Evolutionary conservation across 148 eudicot species (phyloP).

Genomic region (Amaranthus palmeri): DNA sequence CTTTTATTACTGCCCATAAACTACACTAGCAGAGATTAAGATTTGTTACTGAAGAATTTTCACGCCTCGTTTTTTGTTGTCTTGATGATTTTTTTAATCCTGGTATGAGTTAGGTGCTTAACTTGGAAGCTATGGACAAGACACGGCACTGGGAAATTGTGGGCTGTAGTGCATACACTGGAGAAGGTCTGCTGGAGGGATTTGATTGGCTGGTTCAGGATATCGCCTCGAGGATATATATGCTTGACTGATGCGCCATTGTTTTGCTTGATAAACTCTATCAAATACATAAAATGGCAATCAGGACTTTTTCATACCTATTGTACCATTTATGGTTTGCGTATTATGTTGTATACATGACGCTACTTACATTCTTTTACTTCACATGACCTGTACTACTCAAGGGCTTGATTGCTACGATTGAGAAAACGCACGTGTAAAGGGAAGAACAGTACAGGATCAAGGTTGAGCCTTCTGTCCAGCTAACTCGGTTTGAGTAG

Average conservation of each 20-base stretch:
- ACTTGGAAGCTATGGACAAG: slow-evolving; percentile 85
- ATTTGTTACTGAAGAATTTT: neutral
- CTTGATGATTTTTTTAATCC: neutral
- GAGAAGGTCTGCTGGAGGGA: slow-evolving; percentile 84
- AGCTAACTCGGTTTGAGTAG: no score
- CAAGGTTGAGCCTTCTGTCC: no score
- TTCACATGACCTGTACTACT: neutral
- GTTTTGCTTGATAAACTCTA: neutral
- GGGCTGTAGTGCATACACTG: slow-evolving; percentile 96
- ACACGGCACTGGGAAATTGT: slow-evolving; percentile 88
- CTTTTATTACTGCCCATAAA: neutral
- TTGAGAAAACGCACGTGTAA: neutral
- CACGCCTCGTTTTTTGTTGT: neutral
- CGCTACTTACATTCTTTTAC: no score
- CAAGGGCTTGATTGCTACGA: neutral
- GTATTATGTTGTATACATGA: neutral
- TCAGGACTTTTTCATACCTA: neutral
- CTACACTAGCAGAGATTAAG: neutral
- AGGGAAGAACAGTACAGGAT: no score
- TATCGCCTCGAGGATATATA: slow-evolving; percentile 85
- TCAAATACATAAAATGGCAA: neutral
- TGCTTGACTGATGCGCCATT: slow-evolving; percentile 55
- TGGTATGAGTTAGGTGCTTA: slow-evolving; percentile 52
- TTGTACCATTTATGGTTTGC: neutral
- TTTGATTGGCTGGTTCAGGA: slow-evolving; percentile 98